phyloP scores from a whole-genome alignment of 2,329 filamentous ascomycete genomes.

The Teratosphaeria viscida region DNA sequence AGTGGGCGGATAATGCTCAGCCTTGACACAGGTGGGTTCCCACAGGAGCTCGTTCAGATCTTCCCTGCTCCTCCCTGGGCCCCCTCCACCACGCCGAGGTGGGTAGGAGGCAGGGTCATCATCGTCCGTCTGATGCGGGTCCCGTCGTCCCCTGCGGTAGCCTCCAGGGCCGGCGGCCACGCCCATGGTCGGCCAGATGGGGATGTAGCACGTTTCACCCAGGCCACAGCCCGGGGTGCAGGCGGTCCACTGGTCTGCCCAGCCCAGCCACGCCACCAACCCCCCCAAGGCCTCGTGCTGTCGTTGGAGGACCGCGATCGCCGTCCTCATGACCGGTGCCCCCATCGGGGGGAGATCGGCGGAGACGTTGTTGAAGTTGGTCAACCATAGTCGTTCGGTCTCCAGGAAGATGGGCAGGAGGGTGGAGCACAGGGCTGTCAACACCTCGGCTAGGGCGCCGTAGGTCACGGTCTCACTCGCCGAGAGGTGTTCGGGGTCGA shows the following conservation, averaged over 20 bases:
- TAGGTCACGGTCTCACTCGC: slow-evolving; percentile 29
- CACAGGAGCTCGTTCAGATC: slow-evolving; percentile 6
- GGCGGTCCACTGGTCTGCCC: slow-evolving; percentile 37
- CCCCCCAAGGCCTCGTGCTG: slow-evolving; percentile 31
- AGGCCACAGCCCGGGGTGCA: slow-evolving; percentile 33
- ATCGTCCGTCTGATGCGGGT: neutral
- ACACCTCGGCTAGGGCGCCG: slow-evolving; percentile 32
- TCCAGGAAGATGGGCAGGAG: slow-evolving; percentile 35
- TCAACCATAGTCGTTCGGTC: slow-evolving; percentile 33
- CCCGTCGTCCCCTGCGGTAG: neutral
- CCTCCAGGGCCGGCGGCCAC: neutral
- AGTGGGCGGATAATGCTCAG: slow-evolving; percentile 2
- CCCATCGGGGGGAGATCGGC: neutral
- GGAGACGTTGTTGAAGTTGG: slow-evolving; percentile 15
- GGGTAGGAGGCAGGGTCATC: neutral
- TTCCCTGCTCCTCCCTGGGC: neutral
- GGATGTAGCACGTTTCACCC: slow-evolving; percentile 40
- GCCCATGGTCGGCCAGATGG: slow-evolving; percentile 37
- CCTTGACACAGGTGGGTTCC: slow-evolving; percentile 12
- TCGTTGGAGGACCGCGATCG: neutral
- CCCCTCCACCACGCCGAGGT: neutral
- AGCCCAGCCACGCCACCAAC: slow-evolving; percentile 42
- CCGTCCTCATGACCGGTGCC: neutral
- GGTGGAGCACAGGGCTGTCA: slow-evolving; percentile 32
- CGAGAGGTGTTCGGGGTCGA: slow-evolving; percentile 21